Evolutionary conservation across 495 filamentous ascomycete species (phyloP), one percentile per base, ranked within the genome.

Genomic region (Neurospora sp.): DNA sequence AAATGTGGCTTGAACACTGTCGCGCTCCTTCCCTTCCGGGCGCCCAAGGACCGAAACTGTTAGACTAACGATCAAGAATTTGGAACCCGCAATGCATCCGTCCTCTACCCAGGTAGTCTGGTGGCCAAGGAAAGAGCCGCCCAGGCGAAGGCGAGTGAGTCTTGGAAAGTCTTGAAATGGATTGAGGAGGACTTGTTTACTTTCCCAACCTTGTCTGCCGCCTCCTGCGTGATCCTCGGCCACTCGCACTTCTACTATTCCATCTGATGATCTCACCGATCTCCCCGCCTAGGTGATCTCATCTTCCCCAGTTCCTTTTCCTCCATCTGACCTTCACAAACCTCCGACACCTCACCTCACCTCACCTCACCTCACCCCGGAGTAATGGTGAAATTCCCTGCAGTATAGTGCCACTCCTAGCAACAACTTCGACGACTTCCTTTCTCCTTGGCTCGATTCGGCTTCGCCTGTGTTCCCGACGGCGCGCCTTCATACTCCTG

Each of bases 1-100:
- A 73, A 35, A 71, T 71, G 74, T 74, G 72, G 74, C 74, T 69
- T 71, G 72, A 31, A 66, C 54, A 66, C 27, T 66, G 54, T 66
- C 54, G 54, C 54, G 54, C 54, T 66, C 54, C 54, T 66, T 18
- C 54, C 27, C 27, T 18, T 37, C 54, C 6, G 31, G 54, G 54
- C 54, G 27, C 54, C 14, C 54, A 9, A 35, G 12, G 27, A 37
- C 27, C 54, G 14, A 66, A 35, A 10, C 48, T 59, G 48, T 27
- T 27, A n/a, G n/a, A n/a, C n/a, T n/a, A 59, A 27, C 48, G 48
- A 27, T 23, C 20, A 59, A 27, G 48, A 59, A 27, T 12, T 35
- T 35, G 12, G 54, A 35, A 66, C 27, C 27, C 54, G 14, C 54
- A 66, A 18, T 66, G 14, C 54, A 8, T 31, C 23, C 12, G 12